phyloP scores from a whole-genome alignment of 441 rosid genomes.

The Adansonia rubrostipa region DNA sequence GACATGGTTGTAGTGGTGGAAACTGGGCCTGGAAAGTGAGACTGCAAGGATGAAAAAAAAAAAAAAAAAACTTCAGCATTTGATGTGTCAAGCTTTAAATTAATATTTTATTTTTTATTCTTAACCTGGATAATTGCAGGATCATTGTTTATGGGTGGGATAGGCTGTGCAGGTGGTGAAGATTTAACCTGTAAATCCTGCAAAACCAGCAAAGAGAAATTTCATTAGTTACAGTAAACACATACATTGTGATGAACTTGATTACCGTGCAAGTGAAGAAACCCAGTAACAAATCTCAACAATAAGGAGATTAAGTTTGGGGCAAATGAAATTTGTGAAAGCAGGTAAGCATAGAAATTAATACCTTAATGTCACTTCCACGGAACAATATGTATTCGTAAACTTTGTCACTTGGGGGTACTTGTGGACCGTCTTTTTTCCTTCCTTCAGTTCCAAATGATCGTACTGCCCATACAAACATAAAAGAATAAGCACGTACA shows the following conservation, averaged over 20 bases:
- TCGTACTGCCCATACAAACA: constrained; percentile 55
- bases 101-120: neutral
- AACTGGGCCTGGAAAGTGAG: constrained; percentile 77
- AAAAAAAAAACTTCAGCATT: constrained; percentile 17
- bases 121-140: constrained; percentile 94
- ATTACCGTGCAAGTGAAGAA: neutral
- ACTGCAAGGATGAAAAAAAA: constrained; percentile 53
- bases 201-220: constrained; percentile 22
- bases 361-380: constrained; percentile 94
- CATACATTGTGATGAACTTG: neutral
- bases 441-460: constrained; percentile 98
- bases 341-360: neutral
- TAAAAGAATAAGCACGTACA: constrained; percentile 10
- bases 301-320: neutral
- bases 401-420: constrained; percentile 73
- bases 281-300: constrained; percentile 1
- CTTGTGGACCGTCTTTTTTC: constrained; percentile 85
- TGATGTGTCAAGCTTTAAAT: constrained; percentile 20
- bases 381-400: constrained; percentile 91
- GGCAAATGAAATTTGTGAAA: neutral
- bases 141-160: constrained; percentile 72
- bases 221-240: neutral
- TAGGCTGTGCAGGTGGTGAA: constrained; percentile 78
- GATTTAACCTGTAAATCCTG: constrained; percentile 98
- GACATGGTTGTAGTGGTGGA: constrained; percentile 62